phyloP scores from a whole-genome alignment of 2,329 filamentous ascomycete species.

The Teratosphaeriaceae sp. region DNA sequence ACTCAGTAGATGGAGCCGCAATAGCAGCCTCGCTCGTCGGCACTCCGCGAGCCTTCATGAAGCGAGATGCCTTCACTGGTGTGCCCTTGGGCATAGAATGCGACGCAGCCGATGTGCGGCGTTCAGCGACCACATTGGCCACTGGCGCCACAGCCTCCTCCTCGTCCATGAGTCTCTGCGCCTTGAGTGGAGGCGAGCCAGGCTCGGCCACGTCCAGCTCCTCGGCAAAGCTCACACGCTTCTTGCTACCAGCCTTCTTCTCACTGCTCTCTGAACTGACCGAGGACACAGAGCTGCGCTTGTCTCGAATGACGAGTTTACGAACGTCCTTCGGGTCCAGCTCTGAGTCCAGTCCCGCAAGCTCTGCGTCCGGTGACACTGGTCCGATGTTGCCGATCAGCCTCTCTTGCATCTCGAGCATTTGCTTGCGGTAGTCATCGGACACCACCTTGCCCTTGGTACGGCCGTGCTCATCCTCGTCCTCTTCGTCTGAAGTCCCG shows the following conservation, averaged over 20 bases:
- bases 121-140: conserved; percentile 40
- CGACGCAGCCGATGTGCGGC: conserved; percentile 11
- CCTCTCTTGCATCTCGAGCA: conserved; percentile 77
- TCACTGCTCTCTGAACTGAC: conserved; percentile 19
- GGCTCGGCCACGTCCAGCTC: conserved; percentile 62
- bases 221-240: conserved; percentile 75
- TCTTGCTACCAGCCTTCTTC: conserved; percentile 39
- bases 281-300: conserved; percentile 17
- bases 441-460: conserved; percentile 61
- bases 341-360: conserved; percentile 30
- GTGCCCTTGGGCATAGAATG: conserved; percentile 15
- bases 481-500: conserved; percentile 53
- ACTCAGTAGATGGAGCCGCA: not conserved
- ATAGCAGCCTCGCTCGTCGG: not conserved
- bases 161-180: conserved; percentile 22
- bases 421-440: conserved; percentile 70
- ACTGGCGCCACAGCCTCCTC: conserved; percentile 22
- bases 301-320: conserved; percentile 42
- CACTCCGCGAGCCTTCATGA: conserved; percentile 28
- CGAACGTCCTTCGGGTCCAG: conserved; percentile 51
- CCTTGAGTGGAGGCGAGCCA: conserved; percentile 26
- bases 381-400: conserved; percentile 59
- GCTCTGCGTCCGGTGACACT: conserved; percentile 29
- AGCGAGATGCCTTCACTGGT: conserved; percentile 33
- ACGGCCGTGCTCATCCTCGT: conserved; percentile 71